Evolutionary conservation across 2,329 filamentous ascomycete species (phyloP).

Genomic region (Fusarium sp.): DNA sequence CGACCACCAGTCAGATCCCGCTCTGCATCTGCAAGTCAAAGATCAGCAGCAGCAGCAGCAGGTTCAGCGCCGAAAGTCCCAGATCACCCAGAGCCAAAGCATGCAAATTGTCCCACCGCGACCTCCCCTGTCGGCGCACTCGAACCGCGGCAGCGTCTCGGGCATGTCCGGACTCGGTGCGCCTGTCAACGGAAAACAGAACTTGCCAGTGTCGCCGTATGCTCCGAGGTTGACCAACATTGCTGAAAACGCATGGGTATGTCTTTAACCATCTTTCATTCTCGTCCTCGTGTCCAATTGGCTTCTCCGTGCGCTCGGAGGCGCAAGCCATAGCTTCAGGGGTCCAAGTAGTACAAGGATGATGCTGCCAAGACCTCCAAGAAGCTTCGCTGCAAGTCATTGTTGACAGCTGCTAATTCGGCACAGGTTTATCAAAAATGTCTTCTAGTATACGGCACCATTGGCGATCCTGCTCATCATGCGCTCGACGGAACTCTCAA

Average conservation of each 20-base stretch:
- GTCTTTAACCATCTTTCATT: slow-evolving; percentile 49
- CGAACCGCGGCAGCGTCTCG: slow-evolving; percentile 72
- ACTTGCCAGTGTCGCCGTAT: slow-evolving; percentile 78
- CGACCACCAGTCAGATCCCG: slow-evolving; percentile 73
- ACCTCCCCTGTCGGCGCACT: slow-evolving; percentile 55
- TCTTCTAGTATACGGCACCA: slow-evolving; percentile 82
- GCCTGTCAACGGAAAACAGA: slow-evolving; percentile 65
- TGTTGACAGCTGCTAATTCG: slow-evolving; percentile 39
- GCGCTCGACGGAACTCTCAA: slow-evolving; percentile 83
- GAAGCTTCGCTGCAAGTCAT: neutral
- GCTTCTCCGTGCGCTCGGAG: slow-evolving; percentile 14
- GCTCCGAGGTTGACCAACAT: slow-evolving; percentile 85
- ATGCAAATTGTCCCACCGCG: slow-evolving; percentile 47
- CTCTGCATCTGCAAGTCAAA: slow-evolving; percentile 71
- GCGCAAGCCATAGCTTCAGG: slow-evolving; percentile 27
- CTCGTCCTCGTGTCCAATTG: slow-evolving; percentile 17
- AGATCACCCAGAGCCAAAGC: slow-evolving; percentile 34
- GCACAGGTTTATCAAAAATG: slow-evolving; percentile 90
- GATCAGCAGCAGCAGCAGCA: slow-evolving; percentile 47
- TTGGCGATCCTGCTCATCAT: slow-evolving; percentile 77
- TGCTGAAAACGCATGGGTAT: slow-evolving; percentile 85
- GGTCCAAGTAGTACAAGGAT: slow-evolving; percentile 20
- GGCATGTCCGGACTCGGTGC: slow-evolving; percentile 73
- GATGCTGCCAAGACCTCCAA: slow-evolving; percentile 14
- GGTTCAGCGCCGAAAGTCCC: slow-evolving; percentile 29